phyloP scores from a whole-genome alignment of 1,139 yeast species.

The Lodderomyces elongisporus region DNA sequence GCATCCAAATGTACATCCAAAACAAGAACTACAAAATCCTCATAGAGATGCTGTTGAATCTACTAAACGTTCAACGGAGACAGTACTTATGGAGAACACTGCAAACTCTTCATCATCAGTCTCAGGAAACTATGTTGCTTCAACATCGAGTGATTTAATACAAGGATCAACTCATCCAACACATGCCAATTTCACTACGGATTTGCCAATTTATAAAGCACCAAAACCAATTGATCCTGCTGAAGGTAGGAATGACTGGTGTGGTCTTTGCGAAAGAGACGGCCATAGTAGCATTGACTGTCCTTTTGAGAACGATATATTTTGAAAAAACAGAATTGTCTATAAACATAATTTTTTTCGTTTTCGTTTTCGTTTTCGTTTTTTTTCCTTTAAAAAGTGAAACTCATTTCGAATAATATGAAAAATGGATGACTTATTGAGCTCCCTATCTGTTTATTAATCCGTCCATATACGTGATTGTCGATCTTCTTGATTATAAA shows the following conservation, averaged over 20 bases:
- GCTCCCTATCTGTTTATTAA: no score
- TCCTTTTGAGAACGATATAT: constrained; percentile 68
- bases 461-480: no score
- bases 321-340: constrained; percentile 4
- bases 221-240: constrained; percentile 55
- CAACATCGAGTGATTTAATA: constrained; percentile 1
- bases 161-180: not conserved
- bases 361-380: no score
- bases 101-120: not conserved
- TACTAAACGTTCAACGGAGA: not conserved
- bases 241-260: constrained; percentile 75
- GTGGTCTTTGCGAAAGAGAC: constrained; percentile 84
- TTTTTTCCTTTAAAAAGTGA: no score
- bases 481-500: no score
- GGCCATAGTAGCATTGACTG: constrained; percentile 88
- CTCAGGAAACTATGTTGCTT: not conserved
- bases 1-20: not conserved
- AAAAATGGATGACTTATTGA: no score
- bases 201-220: constrained; percentile 52
- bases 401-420: no score
- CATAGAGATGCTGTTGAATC: not conserved
- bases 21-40: not conserved
- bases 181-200: not conserved
- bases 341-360: not conserved
- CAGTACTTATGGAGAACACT: not conserved